A percentile compares a stretch with the other conserved stretches of the same genome.
Evolutionary conservation across 805 yeast genomes (phyloP).

Genomic region (Metschnikowia peoriensis): DNA sequence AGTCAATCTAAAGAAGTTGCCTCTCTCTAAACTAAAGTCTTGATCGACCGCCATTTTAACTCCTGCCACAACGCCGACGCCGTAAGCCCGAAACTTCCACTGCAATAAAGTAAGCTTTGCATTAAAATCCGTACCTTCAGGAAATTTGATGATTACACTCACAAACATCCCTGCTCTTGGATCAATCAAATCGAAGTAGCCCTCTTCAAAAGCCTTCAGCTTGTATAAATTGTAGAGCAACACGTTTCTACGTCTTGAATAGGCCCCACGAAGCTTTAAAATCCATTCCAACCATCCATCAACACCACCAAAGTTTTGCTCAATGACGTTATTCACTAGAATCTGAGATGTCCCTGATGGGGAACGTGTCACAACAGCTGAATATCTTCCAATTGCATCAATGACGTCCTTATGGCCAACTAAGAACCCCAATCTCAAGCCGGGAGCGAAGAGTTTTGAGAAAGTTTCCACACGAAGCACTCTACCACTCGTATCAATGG

Average conservation of each 20-base stretch:
- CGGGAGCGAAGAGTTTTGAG: constrained; percentile 22
- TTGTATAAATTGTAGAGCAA: constrained; percentile 17
- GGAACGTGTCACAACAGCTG: constrained; percentile 19
- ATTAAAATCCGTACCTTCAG: constrained; percentile 10
- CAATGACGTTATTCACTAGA: constrained; percentile 17
- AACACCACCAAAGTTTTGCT: constrained; percentile 19
- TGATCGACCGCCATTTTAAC: constrained; percentile 22
- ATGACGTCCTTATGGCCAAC: constrained; percentile 19
- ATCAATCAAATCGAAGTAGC: constrained; percentile 21
- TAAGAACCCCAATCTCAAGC: constrained; percentile 19
- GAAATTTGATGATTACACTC: constrained; percentile 14
- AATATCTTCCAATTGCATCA: constrained; percentile 14
- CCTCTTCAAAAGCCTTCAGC: constrained; percentile 21
- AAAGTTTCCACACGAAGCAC: constrained; percentile 21
- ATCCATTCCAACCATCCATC: constrained; percentile 50
- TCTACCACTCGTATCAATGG: constrained; percentile 18
- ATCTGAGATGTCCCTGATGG: constrained; percentile 20
- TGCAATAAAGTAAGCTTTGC: constrained; percentile 11
- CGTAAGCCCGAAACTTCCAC: constrained; percentile 17
- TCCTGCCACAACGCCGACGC: constrained; percentile 15
- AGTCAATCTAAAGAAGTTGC: constrained; percentile 19
- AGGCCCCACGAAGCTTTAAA: constrained; percentile 45
- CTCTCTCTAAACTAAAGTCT: constrained; percentile 12
- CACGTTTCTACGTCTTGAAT: constrained; percentile 43
- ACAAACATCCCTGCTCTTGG: constrained; percentile 28